These are phyloP conservation scores for Cladophialophora immunda DNA, from an alignment of 2,329 filamentous ascomycete species.

Conservation along the genomic window DNA sequence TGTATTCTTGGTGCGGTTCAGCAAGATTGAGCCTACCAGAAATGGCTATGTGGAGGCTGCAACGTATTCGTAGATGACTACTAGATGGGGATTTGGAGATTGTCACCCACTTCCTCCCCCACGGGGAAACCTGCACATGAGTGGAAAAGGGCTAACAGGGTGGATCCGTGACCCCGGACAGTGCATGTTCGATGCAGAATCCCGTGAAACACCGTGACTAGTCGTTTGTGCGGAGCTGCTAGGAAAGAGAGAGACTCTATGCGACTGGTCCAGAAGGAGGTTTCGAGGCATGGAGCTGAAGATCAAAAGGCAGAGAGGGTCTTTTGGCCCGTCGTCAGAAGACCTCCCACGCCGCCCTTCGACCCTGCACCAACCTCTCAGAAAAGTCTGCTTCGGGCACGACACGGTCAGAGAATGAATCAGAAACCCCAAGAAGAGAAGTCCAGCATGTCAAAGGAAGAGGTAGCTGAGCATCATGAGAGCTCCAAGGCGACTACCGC, in stretches of 20 bases:
- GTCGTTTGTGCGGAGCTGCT: neutral
- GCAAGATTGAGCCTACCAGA: neutral
- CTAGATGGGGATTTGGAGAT: neutral
- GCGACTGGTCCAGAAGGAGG: neutral
- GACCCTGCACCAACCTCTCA: neutral
- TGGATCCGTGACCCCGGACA: neutral
- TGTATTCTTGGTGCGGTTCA: neutral
- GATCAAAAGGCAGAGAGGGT: neutral
- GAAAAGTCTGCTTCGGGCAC: neutral
- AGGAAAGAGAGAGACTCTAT: neutral
- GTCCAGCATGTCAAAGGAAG: conserved; percentile 6
- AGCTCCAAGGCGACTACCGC: neutral
- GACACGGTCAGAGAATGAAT: neutral
- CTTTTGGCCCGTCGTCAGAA: neutral
- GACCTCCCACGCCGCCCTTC: neutral
- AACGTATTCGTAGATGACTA: neutral
- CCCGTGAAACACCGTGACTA: conserved; percentile 1
- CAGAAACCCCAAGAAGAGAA: neutral
- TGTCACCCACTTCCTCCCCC: neutral
- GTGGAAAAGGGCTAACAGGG: neutral
- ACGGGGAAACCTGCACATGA: neutral
- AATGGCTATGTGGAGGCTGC: neutral
- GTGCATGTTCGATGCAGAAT: neutral
- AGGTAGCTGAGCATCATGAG: conserved; percentile 3
- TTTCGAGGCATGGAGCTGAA: neutral